phyloP scores from a whole-genome alignment of 1,139 yeast species.

The Taiozyma sp. region DNA sequence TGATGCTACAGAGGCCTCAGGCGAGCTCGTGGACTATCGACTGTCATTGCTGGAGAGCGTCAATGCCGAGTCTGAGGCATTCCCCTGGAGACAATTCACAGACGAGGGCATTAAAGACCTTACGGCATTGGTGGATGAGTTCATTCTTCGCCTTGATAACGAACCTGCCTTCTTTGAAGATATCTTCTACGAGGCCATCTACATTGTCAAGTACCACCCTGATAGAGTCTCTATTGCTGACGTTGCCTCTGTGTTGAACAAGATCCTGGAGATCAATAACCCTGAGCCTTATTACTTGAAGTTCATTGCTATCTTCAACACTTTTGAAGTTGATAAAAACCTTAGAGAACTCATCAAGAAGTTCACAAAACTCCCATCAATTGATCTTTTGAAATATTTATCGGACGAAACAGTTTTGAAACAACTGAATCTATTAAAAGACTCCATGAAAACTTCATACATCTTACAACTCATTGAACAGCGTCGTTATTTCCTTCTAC shows the following conservation, averaged over 20 bases:
- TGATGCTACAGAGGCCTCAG: neutral
- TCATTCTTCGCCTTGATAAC: neutral
- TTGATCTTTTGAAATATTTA: slow-evolving; percentile 10
- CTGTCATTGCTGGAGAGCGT: slow-evolving; percentile 4
- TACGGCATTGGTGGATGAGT: neutral
- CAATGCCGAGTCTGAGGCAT: neutral
- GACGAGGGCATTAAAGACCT: slow-evolving; percentile 4
- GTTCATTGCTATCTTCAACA: slow-evolving; percentile 15
- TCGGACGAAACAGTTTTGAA: slow-evolving; percentile 7
- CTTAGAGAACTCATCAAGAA: slow-evolving; percentile 7
- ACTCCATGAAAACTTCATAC: slow-evolving; percentile 1
- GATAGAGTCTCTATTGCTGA: slow-evolving; percentile 9
- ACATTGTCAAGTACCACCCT: slow-evolving; percentile 13
- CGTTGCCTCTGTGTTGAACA: slow-evolving; percentile 7
- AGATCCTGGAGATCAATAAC: slow-evolving; percentile 1
- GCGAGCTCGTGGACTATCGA: neutral
- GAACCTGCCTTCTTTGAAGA: slow-evolving; percentile 5
- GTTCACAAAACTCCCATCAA: slow-evolving; percentile 9
- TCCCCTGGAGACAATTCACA: slow-evolving; percentile 15
- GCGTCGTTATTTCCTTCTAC: slow-evolving; percentile 66
- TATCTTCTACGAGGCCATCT: slow-evolving; percentile 18
- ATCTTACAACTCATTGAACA: slow-evolving; percentile 38
- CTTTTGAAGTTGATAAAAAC: slow-evolving; percentile 12
- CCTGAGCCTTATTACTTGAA: slow-evolving; percentile 6
- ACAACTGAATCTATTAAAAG: slow-evolving; percentile 6